Evolutionary conservation across 1,139 yeast species (phyloP), one percentile per base, ranked within the genome.

Genomic region (Blastobotrys malaysiensis): DNA sequence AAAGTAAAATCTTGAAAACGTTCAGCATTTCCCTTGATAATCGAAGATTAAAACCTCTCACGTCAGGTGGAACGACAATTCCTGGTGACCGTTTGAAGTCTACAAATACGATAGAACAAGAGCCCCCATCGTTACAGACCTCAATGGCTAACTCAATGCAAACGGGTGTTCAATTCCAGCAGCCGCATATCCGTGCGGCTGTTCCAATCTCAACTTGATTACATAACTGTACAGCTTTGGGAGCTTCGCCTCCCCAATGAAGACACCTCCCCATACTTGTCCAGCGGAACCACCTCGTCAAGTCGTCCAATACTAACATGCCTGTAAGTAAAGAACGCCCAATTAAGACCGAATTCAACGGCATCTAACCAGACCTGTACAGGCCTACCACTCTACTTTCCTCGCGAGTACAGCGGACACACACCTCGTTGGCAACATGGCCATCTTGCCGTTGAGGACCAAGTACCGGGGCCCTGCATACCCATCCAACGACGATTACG

Each of bases 391-490:
- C 67, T 88, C 96, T n/a, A 88, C 96, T 3, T 89, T 90, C 67
- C 77, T 86, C 52, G 82, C 82, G n/a, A 53, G 59, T 5, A 61
- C 63, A 46, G 62, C 64, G 19, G 74, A 71, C 54, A 60, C 70
- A 16, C 63, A 73, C 36, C 58, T 66, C 21, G 62, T 69, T 49
- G 90, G 91, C 27, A 93, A 91, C 73, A 76, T 89, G 58, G 89
- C 87, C 5, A 75, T 95, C 27, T 75, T 91, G 54, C 97, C 99
- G 39, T 76, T 93, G 59, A 84, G 84, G 65, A 86, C 98, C 45
- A 82, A 81, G 63, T 86, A 81, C 70, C 79, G 96, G 61, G 99
- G 99, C 5, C 98, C 99, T 4, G 85, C 97, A 0, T 89, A 84
- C 69, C 95, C 95, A 6, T 81, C 90, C 5, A 77, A 79, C 56